These are phyloP conservation scores for Linnemannia zychae DNA, from an alignment of 192 early-diverging fungal genomes.

Conservation along the genomic window DNA sequence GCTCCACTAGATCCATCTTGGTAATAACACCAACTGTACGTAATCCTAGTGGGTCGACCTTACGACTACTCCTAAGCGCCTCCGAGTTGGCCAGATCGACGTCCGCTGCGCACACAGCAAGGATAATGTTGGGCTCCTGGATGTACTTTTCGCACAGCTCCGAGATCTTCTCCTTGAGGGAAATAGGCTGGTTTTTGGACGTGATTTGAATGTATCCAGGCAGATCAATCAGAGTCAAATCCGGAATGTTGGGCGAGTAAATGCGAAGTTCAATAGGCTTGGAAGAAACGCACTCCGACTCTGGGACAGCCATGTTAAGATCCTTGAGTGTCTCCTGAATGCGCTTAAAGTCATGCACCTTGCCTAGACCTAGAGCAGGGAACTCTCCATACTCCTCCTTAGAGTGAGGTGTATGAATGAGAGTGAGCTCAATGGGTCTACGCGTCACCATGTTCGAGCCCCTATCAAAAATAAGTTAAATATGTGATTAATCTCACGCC, in stretches of 20 bases:
- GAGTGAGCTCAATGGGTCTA: constrained; percentile 87
- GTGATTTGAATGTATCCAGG: constrained; percentile 92
- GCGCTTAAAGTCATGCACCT: constrained; percentile 89
- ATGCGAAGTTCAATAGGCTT: constrained; percentile 88
- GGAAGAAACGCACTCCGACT: constrained; percentile 90
- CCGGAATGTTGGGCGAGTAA: constrained; percentile 87
- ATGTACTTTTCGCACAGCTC: constrained; percentile 89
- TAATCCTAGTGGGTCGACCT: constrained; percentile 82
- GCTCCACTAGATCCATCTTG: constrained; percentile 91
- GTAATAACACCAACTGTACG: constrained; percentile 90
- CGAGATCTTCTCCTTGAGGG: constrained; percentile 83
- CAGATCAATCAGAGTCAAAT: constrained; percentile 86
- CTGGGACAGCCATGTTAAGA: constrained; percentile 95
- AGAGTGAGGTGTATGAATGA: constrained; percentile 83
- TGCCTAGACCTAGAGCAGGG: constrained; percentile 86
- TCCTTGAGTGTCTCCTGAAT: constrained; percentile 95
- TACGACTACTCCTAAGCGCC: constrained; percentile 82
- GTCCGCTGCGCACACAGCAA: constrained; percentile 88
- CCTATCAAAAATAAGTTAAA: constrained; percentile 31
- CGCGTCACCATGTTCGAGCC: constrained; percentile 89
- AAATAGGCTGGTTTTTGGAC: constrained; percentile 83
- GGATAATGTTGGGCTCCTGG: constrained; percentile 83
- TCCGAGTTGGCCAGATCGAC: constrained; percentile 91
- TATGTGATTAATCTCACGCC: neutral
- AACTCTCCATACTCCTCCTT: constrained; percentile 89